These are phyloP conservation scores for Nepenthes gracilis DNA, from an alignment of 148 eudicot species.

Conservation along the genomic window DNA sequence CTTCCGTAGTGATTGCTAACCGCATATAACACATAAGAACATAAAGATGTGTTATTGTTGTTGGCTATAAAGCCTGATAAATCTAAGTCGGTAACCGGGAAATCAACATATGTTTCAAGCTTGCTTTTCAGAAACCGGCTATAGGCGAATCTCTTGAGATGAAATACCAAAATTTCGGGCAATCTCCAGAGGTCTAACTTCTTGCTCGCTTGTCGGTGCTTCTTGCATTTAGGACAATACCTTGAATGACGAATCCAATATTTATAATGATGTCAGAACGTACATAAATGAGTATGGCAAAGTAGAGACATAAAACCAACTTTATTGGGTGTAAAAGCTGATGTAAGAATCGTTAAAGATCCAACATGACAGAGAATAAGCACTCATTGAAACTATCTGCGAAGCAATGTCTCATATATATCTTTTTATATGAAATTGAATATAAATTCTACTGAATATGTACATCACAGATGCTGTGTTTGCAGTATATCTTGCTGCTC, in stretches of 20 bases:
- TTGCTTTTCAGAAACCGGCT: constrained; percentile 49
- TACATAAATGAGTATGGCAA: no score
- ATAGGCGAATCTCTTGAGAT: constrained; percentile 78
- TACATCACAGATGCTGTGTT: no score
- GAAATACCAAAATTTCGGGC: constrained; percentile 78
- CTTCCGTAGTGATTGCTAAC: constrained; percentile 76
- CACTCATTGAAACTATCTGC: no score
- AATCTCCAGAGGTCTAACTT: constrained; percentile 90
- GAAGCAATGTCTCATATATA: no score
- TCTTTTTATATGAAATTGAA: no score
- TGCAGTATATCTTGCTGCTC: no score
- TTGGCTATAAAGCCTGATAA: constrained; percentile 37
- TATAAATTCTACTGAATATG: no score
- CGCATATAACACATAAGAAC: constrained; percentile 55
- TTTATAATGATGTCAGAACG: neutral
- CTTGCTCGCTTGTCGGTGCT: constrained; percentile 68
- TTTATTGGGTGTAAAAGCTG: neutral
- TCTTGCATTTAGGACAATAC: constrained; percentile 78
- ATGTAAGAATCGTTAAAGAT: no score
- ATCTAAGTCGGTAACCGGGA: constrained; percentile 65
- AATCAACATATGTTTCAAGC: constrained; percentile 77
- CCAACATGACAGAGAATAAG: no score
- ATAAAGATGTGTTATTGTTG: constrained; percentile 20
- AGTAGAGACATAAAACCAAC: constrained; percentile 5
- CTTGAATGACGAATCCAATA: constrained; percentile 15